Base-by-base conservation (phyloP, 2,329 filamentous ascomycete genomes). In the Neofusicoccum parvum region DNA sequence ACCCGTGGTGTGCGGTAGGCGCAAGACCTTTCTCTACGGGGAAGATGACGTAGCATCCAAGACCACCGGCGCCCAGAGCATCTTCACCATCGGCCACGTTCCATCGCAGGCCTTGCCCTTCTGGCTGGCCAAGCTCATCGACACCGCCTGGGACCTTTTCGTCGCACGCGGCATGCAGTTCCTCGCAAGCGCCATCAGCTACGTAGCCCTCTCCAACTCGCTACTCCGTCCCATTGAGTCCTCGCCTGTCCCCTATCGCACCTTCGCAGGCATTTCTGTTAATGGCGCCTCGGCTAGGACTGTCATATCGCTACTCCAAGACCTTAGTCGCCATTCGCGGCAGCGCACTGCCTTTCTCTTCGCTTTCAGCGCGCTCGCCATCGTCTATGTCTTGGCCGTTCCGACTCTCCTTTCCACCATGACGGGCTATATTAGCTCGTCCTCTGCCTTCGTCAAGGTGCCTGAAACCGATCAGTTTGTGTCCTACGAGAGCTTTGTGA, bases 351-450 rank as follows among this genome's bases (percentile, higher is more conserved):
- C 65, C 27, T 67, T 68, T 17, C 71, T 73, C 6, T 74, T 77
- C 17, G 66, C 74, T 12, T 79, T 75, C 68, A 71, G 77, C 34
- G 67, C 76, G 1, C 32, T 77, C 12, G 70, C 74, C 5, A 74
- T 68, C 1, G 46, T 67, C 7, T 78, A 75, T 45, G 70, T 78
- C 12, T 50, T 78, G 1, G 65, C 64, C 12, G 69, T 78, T 23
- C 76, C 75, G 0, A 73, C 75, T 23, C 68, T 76, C 6, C 51
- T 77, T 1, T 73, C 71, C 6, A 77, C 77, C 11, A 77, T 79
- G 73, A 76, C 74, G 0, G 77, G 77, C 12, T 79, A 78, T 60
- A 72, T 75, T 15, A 71, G 68, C 48, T 71, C 69, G 2, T 66
- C 68, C 37, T 43, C 36, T 1, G n/a, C 60, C 3, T 64, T 17